A percentile compares a stretch with the other conserved stretches of the same genome.
These are phyloP conservation scores for Globomyces pollinis-pini DNA, from an alignment of 192 early-diverging fungal species.

Conservation along the genomic window DNA sequence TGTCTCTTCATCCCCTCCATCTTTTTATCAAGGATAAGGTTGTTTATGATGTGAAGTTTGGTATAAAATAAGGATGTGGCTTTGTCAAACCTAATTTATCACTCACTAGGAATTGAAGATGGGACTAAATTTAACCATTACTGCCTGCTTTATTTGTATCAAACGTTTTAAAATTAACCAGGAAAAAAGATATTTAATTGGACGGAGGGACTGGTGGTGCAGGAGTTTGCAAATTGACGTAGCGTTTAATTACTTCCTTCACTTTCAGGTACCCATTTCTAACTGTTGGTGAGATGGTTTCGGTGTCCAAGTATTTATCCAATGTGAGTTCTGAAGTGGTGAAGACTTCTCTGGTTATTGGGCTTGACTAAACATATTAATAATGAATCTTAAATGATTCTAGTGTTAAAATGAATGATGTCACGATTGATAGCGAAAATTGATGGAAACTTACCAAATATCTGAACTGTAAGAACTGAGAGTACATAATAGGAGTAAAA, in stretches of 20 bases:
- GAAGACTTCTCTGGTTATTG: constrained; percentile 19
- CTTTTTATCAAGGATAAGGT: too few species aligned
- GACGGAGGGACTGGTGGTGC: too few species aligned
- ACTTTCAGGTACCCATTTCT: constrained; percentile 2
- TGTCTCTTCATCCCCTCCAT: too few species aligned
- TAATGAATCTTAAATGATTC: neutral
- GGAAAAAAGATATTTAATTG: too few species aligned
- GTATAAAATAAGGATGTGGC: too few species aligned
- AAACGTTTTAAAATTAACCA: too few species aligned
- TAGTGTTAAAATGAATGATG: neutral
- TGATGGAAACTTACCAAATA: constrained; percentile 56
- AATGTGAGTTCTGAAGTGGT: neutral
- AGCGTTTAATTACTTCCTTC: constrained; percentile 9
- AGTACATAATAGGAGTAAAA: constrained; percentile 52
- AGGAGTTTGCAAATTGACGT: constrained; percentile 5
- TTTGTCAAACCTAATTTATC: too few species aligned
- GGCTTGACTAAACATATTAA: too few species aligned
- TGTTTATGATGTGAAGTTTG: too few species aligned
- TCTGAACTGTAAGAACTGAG: constrained; percentile 66
- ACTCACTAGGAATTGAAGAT: too few species aligned
- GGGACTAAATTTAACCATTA: too few species aligned
- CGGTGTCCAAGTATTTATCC: constrained; percentile 11
- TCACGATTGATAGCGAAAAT: neutral
- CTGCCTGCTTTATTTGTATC: too few species aligned
- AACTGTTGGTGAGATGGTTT: constrained; percentile 15